These are phyloP conservation scores for Fagus sylvatica DNA, from an alignment of 306 rosid genomes.

Conservation along the genomic window DNA sequence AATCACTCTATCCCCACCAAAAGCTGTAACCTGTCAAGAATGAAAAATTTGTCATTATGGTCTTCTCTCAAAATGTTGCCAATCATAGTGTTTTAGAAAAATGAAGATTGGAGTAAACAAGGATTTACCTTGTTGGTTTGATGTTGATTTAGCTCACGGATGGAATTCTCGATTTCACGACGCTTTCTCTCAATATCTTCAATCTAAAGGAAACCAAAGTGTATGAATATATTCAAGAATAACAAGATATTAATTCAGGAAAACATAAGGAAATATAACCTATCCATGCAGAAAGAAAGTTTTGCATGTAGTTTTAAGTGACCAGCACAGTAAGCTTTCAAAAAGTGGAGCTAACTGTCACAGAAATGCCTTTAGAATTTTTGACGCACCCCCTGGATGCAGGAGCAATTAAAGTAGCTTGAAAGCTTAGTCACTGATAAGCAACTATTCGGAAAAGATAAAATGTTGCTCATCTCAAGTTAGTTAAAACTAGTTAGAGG, in stretches of 20 bases:
- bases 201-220: slow-evolving; percentile 44
- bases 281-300: neutral
- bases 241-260: neutral
- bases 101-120: slow-evolving; percentile 8
- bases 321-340: neutral
- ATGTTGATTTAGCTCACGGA: slow-evolving; percentile 46
- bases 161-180: slow-evolving; percentile 17
- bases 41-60: slow-evolving; percentile 17
- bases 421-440: too few relatives aligned
- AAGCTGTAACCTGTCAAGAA: slow-evolving; percentile 63
- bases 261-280: neutral
- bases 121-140: slow-evolving; percentile 60
- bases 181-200: slow-evolving; percentile 43
- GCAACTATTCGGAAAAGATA: too few relatives aligned
- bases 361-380: neutral
- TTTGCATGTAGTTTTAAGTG: neutral
- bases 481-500: too few relatives aligned
- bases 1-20: slow-evolving; percentile 78
- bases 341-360: neutral
- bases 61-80: neutral
- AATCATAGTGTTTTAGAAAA: neutral
- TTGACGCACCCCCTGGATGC: neutral
- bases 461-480: too few relatives aligned
- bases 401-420: too few relatives aligned
- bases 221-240: neutral